A percentile compares a stretch with the other conserved stretches of the same genome.
Conservation (phyloP, 225 moss, liverwort and hornwort genomes). For the Bryoerythrophyllum caledonicum region DNA sequence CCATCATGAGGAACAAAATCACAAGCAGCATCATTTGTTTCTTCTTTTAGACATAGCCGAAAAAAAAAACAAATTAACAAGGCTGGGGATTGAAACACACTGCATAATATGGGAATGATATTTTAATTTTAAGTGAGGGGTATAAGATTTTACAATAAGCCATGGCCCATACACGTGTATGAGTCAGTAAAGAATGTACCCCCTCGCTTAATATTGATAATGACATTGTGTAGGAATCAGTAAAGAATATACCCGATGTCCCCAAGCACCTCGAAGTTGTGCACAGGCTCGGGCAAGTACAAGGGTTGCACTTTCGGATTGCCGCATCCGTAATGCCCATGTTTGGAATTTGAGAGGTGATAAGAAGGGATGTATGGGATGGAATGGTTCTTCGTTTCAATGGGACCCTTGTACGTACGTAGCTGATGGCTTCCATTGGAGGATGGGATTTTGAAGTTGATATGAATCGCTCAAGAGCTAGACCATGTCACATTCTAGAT, state of each 20-base stretch:
- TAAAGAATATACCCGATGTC: background rate
- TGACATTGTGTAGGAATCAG: background rate
- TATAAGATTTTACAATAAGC: too few relatives aligned
- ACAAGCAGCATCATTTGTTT: background rate
- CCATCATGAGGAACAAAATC: conserved; percentile 4
- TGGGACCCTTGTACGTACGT: background rate
- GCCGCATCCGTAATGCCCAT: background rate
- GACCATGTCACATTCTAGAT: background rate
- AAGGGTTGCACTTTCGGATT: background rate
- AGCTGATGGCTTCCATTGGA: background rate
- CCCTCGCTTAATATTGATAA: too few relatives aligned
- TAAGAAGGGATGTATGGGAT: background rate
- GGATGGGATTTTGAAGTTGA: conserved; percentile 26
- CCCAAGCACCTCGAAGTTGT: background rate
- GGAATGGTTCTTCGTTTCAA: background rate
- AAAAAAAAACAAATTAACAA: background rate
- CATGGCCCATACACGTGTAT: background rate
- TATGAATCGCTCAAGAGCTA: background rate
- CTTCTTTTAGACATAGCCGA: background rate
- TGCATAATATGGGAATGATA: too few relatives aligned
- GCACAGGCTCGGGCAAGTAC: background rate
- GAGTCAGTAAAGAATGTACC: background rate
- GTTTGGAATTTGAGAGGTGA: background rate
- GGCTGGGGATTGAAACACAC: too few relatives aligned
- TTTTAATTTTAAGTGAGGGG: too few relatives aligned